phyloP scores from a whole-genome alignment of 2,329 filamentous ascomycete species.

The Aspergillus phoenicis region DNA sequence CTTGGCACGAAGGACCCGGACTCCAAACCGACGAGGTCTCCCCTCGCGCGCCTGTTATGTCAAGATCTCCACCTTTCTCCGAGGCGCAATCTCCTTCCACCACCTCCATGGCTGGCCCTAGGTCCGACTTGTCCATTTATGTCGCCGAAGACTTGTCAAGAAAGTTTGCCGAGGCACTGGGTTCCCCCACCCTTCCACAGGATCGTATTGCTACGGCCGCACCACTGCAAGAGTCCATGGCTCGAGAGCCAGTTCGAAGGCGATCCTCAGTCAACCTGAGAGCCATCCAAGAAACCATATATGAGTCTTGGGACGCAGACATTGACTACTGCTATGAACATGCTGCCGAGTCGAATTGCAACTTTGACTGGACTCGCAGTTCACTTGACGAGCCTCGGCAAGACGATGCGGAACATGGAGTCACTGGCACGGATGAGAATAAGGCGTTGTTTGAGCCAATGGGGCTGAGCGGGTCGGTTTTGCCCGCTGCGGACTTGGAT shows the following conservation, averaged over 20 bases:
- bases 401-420: constrained; percentile 19
- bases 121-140: constrained; percentile 34
- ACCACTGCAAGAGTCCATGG: constrained; percentile 21
- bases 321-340: constrained; percentile 66
- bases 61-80: constrained; percentile 16
- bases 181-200: constrained; percentile 44
- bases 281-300: constrained; percentile 33
- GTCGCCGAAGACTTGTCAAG: constrained; percentile 37
- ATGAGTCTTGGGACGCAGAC: constrained; percentile 61
- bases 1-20: constrained; percentile 36
- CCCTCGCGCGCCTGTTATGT: constrained; percentile 24
- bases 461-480: constrained; percentile 28
- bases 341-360: constrained; percentile 61
- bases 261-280: constrained; percentile 21
- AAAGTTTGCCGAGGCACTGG: constrained; percentile 50
- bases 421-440: constrained; percentile 15
- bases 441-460: constrained; percentile 23
- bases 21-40: constrained; percentile 21
- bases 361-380: constrained; percentile 59
- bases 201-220: constrained; percentile 22
- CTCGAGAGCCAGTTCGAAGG: constrained; percentile 17
- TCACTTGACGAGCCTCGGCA: constrained; percentile 36
- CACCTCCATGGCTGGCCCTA: constrained; percentile 21
- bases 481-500: constrained; percentile 38
- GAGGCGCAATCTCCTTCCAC: constrained; percentile 13